Conservation (phyloP, 1,139 yeast genomes). For the Pichia sp. region DNA sequence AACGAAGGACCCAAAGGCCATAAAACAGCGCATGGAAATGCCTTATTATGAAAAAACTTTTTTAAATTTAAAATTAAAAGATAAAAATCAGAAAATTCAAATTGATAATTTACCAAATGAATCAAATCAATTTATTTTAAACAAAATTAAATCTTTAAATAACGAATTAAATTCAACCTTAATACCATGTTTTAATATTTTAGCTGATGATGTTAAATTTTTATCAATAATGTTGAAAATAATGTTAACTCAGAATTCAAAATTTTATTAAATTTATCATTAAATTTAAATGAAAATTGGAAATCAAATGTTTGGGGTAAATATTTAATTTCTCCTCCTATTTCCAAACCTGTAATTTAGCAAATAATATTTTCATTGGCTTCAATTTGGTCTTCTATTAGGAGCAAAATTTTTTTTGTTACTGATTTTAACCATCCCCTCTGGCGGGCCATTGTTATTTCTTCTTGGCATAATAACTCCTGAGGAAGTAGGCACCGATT, state of each 20-base stretch:
- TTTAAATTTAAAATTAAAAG: conserved; percentile 8
- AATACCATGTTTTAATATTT: conserved; percentile 25
- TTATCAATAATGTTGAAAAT: conserved; percentile 26
- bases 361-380: no score
- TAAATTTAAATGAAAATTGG: conserved; percentile 22
- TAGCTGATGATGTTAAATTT: conserved; percentile 26
- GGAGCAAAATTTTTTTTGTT: conserved; percentile 9
- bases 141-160: conserved; percentile 20
- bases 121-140: conserved; percentile 7
- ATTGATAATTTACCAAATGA: conserved; percentile 13
- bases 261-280: conserved; percentile 14
- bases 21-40: no score
- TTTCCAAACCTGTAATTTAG: no score
- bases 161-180: conserved; percentile 25
- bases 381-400: not conserved
- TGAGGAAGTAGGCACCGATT: conserved; percentile 5
- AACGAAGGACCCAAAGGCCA: no score
- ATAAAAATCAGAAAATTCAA: conserved; percentile 4
- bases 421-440: conserved; percentile 21
- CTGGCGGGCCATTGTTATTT: conserved; percentile 1
- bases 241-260: conserved; percentile 22
- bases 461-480: conserved; percentile 7
- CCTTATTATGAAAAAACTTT: no score
- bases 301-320: conserved; percentile 21
- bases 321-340: conserved; percentile 15